Percentiles rank a stretch among this genome's conserved stretches.
Conservation (phyloP, 805 yeast genomes). For the Sungouiozyma ichnusensis region DNA sequence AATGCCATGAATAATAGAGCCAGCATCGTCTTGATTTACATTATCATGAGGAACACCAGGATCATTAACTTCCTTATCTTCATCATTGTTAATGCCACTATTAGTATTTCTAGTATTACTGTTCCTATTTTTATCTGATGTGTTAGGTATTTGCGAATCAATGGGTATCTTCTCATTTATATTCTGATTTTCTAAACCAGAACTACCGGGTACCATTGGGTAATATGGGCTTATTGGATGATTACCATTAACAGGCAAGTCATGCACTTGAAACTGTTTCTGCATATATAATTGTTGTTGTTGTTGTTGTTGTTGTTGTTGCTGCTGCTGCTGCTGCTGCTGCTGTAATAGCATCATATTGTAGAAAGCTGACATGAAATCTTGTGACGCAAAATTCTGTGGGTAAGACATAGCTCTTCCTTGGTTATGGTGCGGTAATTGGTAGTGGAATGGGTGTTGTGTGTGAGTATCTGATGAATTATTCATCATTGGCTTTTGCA, state of each 20-base stretch:
- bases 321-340: background rate
- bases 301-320: constrained; percentile 1
- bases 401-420: background rate
- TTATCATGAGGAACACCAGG: background rate
- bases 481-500: background rate
- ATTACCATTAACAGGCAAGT: background rate
- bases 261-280: background rate
- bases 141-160: background rate
- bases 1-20: background rate
- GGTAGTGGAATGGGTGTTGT: background rate
- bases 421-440: background rate
- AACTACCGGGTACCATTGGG: background rate
- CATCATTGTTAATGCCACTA: too few relatives aligned
- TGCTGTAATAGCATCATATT: constrained; percentile 1
- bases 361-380: background rate
- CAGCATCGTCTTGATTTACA: background rate
- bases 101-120: too few relatives aligned
- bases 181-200: background rate
- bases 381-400: constrained; percentile 4
- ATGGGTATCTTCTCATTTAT: background rate
- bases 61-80: background rate
- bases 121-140: too few relatives aligned
- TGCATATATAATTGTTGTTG: background rate
- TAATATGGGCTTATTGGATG: background rate
- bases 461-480: too few relatives aligned